Percentiles rank a stretch among this genome's conserved stretches.
These are phyloP conservation scores for Mycena polygramma DNA, from an alignment of 768 basidiomycete species.

Conservation along the genomic window DNA sequence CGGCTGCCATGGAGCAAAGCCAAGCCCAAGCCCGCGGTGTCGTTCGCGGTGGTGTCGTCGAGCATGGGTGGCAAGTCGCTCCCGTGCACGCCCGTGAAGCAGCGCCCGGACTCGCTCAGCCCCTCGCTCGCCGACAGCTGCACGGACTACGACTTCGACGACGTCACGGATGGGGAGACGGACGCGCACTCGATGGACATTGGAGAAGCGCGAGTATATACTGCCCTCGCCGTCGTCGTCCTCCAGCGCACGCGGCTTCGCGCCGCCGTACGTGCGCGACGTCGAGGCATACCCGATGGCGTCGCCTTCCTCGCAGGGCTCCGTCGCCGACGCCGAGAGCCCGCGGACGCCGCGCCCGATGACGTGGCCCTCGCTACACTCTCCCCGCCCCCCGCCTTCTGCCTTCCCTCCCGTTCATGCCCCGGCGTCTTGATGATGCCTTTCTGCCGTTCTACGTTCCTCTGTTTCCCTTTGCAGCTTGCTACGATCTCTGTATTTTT, in stretches of 20 bases:
- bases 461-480: no score
- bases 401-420: neutral
- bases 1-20: conserved; percentile 9
- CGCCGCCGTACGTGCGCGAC: conserved; percentile 12
- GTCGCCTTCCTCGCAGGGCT: no score
- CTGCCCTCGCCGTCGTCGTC: neutral
- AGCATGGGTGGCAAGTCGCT: neutral
- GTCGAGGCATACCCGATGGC: conserved; percentile 10
- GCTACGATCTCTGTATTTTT: neutral
- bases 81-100: conserved; percentile 15
- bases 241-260: neutral
- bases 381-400: neutral
- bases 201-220: neutral
- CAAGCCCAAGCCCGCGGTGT: neutral
- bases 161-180: conserved; percentile 7
- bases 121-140: no score
- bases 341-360: neutral
- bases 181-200: neutral
- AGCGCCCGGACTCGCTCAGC: neutral
- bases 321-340: neutral
- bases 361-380: neutral
- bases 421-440: neutral
- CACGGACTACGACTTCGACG: conserved; percentile 2
- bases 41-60: neutral
- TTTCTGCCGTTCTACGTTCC: no score